Evolutionary conservation across 495 filamentous ascomycete genomes (phyloP).

Genomic region (Aspergillus nidulans): DNA sequence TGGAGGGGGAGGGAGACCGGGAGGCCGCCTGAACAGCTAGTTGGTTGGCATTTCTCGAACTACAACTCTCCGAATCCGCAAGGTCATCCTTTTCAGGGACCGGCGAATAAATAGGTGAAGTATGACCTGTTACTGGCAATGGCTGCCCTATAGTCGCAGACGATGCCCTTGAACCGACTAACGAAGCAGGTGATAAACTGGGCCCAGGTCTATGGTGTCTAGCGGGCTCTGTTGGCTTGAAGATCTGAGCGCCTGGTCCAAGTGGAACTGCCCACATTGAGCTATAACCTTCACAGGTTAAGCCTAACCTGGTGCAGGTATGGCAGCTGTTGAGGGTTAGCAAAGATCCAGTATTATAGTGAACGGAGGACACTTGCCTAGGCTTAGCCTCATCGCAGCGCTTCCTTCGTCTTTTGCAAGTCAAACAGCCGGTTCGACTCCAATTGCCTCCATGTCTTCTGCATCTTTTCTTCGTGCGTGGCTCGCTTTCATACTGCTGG

Average conservation of each 20-base stretch:
- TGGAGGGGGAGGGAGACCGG: slow-evolving; percentile 7
- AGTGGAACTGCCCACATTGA: slow-evolving; percentile 42
- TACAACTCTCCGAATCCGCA: background rate
- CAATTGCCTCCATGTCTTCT: slow-evolving; percentile 36
- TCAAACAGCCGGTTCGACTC: slow-evolving; percentile 42
- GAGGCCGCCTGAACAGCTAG: background rate
- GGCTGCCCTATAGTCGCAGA: background rate
- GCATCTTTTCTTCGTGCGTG: slow-evolving; percentile 22
- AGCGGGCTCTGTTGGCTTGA: slow-evolving; percentile 20
- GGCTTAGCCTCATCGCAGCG: slow-evolving; percentile 44
- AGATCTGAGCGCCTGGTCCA: slow-evolving; percentile 30
- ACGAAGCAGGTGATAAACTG: slow-evolving; percentile 23
- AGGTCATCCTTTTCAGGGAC: background rate
- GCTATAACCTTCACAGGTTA: slow-evolving; percentile 40
- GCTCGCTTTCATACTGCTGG: background rate
- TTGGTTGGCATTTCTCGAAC: background rate
- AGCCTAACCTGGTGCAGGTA: slow-evolving; percentile 37
- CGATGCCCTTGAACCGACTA: slow-evolving; percentile 16
- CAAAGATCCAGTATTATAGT: background rate
- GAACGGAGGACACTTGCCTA: slow-evolving; percentile 19
- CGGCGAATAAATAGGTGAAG: background rate
- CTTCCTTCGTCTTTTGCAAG: slow-evolving; percentile 43
- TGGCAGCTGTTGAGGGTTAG: slow-evolving; percentile 28
- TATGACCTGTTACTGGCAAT: slow-evolving; percentile 1
- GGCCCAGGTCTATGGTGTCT: slow-evolving; percentile 27